These are phyloP conservation scores for Solanum boliviense DNA, from an alignment of 257 asterid genomes.

Conservation along the genomic window DNA sequence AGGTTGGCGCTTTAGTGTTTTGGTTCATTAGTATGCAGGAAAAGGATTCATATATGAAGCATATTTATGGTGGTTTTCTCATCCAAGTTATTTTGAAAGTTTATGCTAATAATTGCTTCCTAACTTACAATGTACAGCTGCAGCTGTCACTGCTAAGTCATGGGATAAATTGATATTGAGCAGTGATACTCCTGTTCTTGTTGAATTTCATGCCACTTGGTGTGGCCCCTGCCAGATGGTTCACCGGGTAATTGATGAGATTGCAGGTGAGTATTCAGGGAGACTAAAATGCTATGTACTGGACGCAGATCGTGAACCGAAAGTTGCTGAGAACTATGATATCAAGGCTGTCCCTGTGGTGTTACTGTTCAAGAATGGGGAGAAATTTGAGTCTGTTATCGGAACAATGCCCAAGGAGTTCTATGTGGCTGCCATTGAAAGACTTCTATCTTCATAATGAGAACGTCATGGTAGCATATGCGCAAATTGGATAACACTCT, in stretches of 20 bases:
- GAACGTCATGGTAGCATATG: neutral
- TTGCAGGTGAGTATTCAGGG: slow-evolving; percentile 70
- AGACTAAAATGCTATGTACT: slow-evolving; percentile 60
- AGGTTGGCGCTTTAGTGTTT: neutral
- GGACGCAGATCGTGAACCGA: slow-evolving; percentile 53
- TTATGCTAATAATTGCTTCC: neutral
- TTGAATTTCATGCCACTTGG: slow-evolving; percentile 83
- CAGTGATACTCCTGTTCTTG: slow-evolving; percentile 68
- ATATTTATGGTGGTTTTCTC: neutral
- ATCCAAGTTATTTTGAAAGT: neutral
- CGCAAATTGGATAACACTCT: neutral
- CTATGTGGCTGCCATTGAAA: slow-evolving; percentile 69
- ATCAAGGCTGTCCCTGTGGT: slow-evolving; percentile 89
- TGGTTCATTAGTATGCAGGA: neutral
- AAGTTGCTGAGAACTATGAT: slow-evolving; percentile 55
- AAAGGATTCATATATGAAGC: neutral
- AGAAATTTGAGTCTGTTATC: slow-evolving; percentile 42
- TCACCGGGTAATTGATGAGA: slow-evolving; percentile 79
- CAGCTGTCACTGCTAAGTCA: slow-evolving; percentile 52
- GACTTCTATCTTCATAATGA: slow-evolving; percentile 35
- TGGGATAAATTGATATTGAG: slow-evolving; percentile 56
- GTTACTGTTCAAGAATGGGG: slow-evolving; percentile 69
- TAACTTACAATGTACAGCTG: slow-evolving; percentile 34
- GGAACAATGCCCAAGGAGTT: slow-evolving; percentile 96
- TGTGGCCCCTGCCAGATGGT: slow-evolving; percentile 97